Evolutionary conservation across 1,139 yeast genomes (phyloP), one percentile per base, ranked within the genome.

Genomic region (Sugiyamaella pinicola): DNA sequence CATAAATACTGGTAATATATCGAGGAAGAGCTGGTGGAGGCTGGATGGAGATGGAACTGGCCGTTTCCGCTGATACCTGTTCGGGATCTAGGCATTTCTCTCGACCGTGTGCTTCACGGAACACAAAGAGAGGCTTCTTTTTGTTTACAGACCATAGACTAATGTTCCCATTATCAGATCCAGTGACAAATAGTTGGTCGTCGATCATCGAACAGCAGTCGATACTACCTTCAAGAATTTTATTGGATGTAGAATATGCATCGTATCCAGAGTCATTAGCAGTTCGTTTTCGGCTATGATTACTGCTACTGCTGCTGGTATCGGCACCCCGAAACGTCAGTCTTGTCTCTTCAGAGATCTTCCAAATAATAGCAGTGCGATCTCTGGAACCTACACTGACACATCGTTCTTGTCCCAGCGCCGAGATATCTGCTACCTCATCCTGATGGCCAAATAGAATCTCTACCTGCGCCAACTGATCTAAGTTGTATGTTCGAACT

Each of bases 361-460:
- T 93, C 99, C 99, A 93, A 63, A 88, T 76, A 84, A 95, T 86
- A 15, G 95, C 97, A 1, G 96, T 87, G 63, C 95, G 84, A 71
- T 93, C 99, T 64, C 99, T 81, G 4, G 95, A 79, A 18, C 99
- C 99, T 22, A 91, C 98, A 19, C 96, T 88, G 35, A 93, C 93
- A 75, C 99, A 93, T 49, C 96, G 82, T 67, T 93, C 98, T 69
- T 84, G 83, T 15, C 82, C 81, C 58, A 93, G 75, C 0, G 96
- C 87, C 21, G 90, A 74, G 53, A 93, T 84, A 65, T 85, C 97
- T 43, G 81, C 79, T 42, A 93, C 91, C 53, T 80, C 76, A 68
- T 95, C 99, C 73, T 95, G 98, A 69, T 93, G 99, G 1, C 99
- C 99, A 69, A 89, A 93, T 49, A 93, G 75, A 3, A 88, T 84